Base-by-base conservation (phyloP, 108 stramenopile genomes). In the Cylindrotheca closterium region DNA sequence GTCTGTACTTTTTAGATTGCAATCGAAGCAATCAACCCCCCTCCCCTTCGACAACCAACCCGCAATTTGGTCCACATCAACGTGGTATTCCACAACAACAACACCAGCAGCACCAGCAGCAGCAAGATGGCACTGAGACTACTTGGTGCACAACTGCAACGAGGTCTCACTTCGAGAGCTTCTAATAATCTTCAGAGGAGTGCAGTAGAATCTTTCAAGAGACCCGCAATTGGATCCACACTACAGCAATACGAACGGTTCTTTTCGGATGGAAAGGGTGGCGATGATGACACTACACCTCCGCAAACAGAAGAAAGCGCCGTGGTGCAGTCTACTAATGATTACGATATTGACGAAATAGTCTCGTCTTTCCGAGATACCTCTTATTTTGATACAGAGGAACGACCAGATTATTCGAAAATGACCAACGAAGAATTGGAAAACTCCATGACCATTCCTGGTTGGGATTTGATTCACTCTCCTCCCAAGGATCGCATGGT, bases 381-480 rank as follows among this genome's bases (percentile, higher is more conserved):
- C 1, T 65, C 64, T 22, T 72, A 72, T 28, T 72, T 26, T 55
- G 62, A 65, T 29, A 58, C 65, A 17, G 23, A 53, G 31, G 73
- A 67, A 60, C 48, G 50, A 53, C 59, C 53, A 5, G 60, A 67
- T 31, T 61, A 66, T 47, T 27, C 65, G 5, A 37, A 58, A 50
- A 88, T 93, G 86, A 74, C 83, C 61, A 84, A 86, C 57, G 81
- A 79, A 51, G 79, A 93, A 67, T 74, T 93, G 19, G 64, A 73
- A 30, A 80, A 93, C 47, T 68, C 77, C 27, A 73, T 71, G 31
- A 78, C 82, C 49, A 88, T 93, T 63, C 85, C 92, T 3, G 89
- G 89, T 18, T 93, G 87, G 85, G 74, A 80, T 31, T 70, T 90
- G 49, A 78, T 90, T 32, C 88, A 90, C 57, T 78, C 81, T 27